phyloP scores from a whole-genome alignment of 2,329 filamentous ascomycete species.

The Magnaporthales sp. region DNA sequence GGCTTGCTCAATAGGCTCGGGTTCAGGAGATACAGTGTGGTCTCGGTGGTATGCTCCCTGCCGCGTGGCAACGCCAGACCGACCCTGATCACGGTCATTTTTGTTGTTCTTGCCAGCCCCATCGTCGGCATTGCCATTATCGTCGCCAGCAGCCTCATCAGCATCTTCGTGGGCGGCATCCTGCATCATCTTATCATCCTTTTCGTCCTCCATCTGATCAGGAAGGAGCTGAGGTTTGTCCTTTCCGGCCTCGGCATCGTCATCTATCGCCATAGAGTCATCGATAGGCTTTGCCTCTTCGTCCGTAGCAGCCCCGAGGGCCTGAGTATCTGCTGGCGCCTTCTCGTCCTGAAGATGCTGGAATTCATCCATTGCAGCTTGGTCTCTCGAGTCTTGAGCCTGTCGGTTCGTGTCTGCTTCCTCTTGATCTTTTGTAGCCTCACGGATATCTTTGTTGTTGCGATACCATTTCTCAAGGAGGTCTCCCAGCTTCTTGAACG shows the following conservation, averaged over 20 bases:
- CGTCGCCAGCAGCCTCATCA: constrained; percentile 3
- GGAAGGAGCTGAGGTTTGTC: constrained; percentile 34
- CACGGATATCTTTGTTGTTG: constrained; percentile 73
- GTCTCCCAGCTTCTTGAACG: constrained; percentile 92
- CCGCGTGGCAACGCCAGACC: constrained; percentile 50
- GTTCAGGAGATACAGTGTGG: constrained; percentile 15
- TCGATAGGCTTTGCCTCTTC: constrained; percentile 80
- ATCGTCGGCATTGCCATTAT: constrained; percentile 24
- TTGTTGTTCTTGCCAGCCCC: constrained; percentile 28
- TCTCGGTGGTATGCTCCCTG: constrained; percentile 51
- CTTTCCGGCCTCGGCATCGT: constrained; percentile 44
- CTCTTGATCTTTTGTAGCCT: constrained; percentile 43
- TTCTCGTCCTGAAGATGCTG: constrained; percentile 87
- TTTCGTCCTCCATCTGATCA: constrained; percentile 34
- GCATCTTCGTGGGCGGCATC: constrained; percentile 35
- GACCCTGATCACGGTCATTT: constrained; percentile 41
- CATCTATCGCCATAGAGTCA: constrained; percentile 79
- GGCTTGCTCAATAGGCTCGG: constrained; percentile 18
- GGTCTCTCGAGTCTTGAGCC: constrained; percentile 42
- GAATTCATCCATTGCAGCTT: constrained; percentile 76
- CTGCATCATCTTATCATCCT: constrained; percentile 33
- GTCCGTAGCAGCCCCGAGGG: constrained; percentile 77
- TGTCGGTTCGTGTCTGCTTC: constrained; percentile 35
- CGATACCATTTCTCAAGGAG: constrained; percentile 88
- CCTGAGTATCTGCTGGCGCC: constrained; percentile 76